These are phyloP conservation scores for Tulasnella sp. DNA, from an alignment of 768 basidiomycete genomes.

Conservation along the genomic window DNA sequence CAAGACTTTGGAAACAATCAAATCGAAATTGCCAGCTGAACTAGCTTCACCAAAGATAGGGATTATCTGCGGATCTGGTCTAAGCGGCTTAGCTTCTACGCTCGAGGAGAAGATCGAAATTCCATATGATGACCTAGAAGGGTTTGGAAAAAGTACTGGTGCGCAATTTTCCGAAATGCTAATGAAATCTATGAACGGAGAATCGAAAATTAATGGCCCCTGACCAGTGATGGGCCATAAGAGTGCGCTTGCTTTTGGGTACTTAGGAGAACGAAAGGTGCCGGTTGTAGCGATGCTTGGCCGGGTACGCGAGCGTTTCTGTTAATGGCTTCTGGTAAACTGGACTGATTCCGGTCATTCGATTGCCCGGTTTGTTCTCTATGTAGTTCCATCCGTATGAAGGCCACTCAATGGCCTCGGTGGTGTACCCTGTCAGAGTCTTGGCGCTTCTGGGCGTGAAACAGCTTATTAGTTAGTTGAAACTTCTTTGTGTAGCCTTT, in stretches of 20 bases:
- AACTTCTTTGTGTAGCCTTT: neutral
- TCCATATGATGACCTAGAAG: constrained; percentile 53
- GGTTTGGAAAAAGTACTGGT: constrained; percentile 72
- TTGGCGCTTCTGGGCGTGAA: constrained; percentile 68
- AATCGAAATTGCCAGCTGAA: constrained; percentile 12
- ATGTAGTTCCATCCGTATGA: constrained; percentile 74
- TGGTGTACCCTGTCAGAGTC: constrained; percentile 65
- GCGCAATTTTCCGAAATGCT: neutral
- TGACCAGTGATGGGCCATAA: constrained; percentile 62
- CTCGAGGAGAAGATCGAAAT: constrained; percentile 28
- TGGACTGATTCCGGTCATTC: neutral
- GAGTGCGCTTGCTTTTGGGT: constrained; percentile 68
- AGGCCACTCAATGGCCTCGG: constrained; percentile 54
- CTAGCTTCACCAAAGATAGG: constrained; percentile 54
- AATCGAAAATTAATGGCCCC: neutral
- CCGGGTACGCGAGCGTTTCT: constrained; percentile 39
- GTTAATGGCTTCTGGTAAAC: constrained; percentile 15
- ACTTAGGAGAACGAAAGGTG: constrained; percentile 45
- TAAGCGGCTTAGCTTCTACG: constrained; percentile 55
- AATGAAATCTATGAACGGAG: neutral
- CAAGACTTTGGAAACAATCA: constrained; percentile 17
- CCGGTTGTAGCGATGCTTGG: constrained; percentile 87
- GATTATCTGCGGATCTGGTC: constrained; percentile 78
- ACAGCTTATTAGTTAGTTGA: constrained; percentile 53
- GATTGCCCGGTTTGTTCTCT: constrained; percentile 4